Base-by-base conservation (phyloP, 345 rosid species). In the Linum tenue region DNA sequence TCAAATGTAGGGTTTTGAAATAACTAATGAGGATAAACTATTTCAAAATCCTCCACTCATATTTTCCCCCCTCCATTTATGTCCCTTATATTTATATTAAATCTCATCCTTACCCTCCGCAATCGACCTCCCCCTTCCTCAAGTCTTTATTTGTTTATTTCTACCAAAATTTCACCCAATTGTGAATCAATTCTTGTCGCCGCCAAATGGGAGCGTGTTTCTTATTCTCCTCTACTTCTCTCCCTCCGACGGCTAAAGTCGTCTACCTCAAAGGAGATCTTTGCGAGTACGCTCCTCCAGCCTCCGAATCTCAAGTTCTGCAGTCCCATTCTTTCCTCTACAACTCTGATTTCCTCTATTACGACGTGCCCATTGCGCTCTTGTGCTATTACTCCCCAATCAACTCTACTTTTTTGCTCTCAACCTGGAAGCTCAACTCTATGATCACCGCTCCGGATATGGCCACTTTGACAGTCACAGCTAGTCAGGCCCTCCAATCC, bases 391-490 rank as follows among this genome's bases (percentile, higher is more conserved):
- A 3, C 72, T 62, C 22, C 60, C 79, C 37, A 67, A 81, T 48
- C 89, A 89, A 75, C 80, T 87, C 37, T 91, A 87, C 68, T 92
- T 86, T n/a, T 65, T 79, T 90, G 35, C 84, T 92, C 16, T 90
- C 96, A 0, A 41, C 58, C 12, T 84, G 94, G 10, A 90, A 81
- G 77, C 96, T 88, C n/a, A 81, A 75, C 50, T n/a, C n/a, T n/a
- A n/a, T n/a, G n/a, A n/a, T n/a, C n/a, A n/a, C n/a, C n/a, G n/a
- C n/a, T 15, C 73, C 85, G 4, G 97, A 85, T 55, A 92, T 92
- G 98, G 98, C 96, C 1, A 94, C 91, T 50, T 78, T 90, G 67
- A 97, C 98, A 11, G 97, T 92, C 16, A 89, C 85, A 70, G 97
- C 97, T 44, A 84, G 87, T 81, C 68, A 82, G 22, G 96, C 98